Base-by-base conservation (phyloP, 2,329 filamentous ascomycete species). In the Lachnellula hyalina region DNA sequence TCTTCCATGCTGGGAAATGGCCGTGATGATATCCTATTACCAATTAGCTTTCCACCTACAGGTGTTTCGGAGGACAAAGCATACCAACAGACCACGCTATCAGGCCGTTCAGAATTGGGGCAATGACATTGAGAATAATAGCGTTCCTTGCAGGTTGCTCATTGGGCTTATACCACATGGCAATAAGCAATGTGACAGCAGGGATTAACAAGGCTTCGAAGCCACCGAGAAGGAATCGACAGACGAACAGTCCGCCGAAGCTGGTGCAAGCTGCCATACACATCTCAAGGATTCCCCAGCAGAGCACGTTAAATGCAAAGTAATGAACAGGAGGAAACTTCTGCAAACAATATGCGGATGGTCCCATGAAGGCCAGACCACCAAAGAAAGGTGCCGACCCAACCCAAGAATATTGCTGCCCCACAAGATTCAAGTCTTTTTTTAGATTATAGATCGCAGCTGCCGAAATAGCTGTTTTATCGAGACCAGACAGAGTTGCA, bases 191-290 rank as follows among this genome's bases (percentile, higher is more conserved):
- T 35, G 80, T 78, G 32, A 83, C 70, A 40, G 74, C 74, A 0
- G 80, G 80, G 0, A 77, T 75, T 5, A 82, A 74, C 9, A 74
- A 75, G 9, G 74, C 71, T 63, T 83, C 80, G 54, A 81, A 80
- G 41, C 74, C 53, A 5, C 80, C 80, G 0, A 82, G 70, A 0
- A 83, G 65, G 7, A 79, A 72, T 6, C 79, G 73, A 1, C 77
- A 74, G 4, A 73, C 69, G 5, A 79, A 73, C 5, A 82, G 69
- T 0, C 75, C 74, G 1, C 71, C 73, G 56, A 76, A 82, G 55
- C 74, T 76, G 58, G 76, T 75, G 48, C 75, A 75, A 3, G 75
- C 76, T 21, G 72, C 71, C n/a, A 76, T 78, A 15, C 75, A 68
- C 3, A 74, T 70, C 1, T 79, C 71, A 42, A 78, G 71, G 8